phyloP scores from a whole-genome alignment of 768 basidiomycete species.

The Trametes gibbosa region DNA sequence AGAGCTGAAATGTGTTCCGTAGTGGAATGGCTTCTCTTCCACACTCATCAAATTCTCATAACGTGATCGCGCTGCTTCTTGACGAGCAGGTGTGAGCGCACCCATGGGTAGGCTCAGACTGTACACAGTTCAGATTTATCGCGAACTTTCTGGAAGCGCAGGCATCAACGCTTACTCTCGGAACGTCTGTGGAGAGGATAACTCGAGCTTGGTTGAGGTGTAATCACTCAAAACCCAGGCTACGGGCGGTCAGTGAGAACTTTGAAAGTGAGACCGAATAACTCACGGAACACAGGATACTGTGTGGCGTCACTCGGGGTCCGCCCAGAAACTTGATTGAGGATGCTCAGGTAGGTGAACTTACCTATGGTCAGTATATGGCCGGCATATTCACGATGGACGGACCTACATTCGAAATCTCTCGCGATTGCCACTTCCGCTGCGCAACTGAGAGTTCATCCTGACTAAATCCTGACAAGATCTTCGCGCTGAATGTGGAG shows the following conservation, averaged over 20 bases:
- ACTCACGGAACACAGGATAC: constrained; percentile 85
- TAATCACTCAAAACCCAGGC: constrained; percentile 93
- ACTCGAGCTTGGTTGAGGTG: constrained; percentile 62
- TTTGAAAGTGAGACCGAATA: neutral
- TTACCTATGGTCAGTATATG: constrained; percentile 26
- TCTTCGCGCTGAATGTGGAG: constrained; percentile 38
- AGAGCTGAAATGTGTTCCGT: constrained; percentile 93
- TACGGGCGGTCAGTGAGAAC: constrained; percentile 29
- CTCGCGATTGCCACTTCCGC: constrained; percentile 82
- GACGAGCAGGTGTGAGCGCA: constrained; percentile 70
- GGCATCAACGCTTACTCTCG: constrained; percentile 59
- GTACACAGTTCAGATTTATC: neutral
- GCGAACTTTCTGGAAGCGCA: too few relatives aligned
- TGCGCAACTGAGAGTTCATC: constrained; percentile 73
- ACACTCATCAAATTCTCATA: constrained; percentile 77
- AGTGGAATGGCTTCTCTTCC: constrained; percentile 86
- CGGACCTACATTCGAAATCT: constrained; percentile 78
- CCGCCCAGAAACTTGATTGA: constrained; percentile 90
- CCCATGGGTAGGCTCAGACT: constrained; percentile 91
- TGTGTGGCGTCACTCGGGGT: constrained; percentile 95
- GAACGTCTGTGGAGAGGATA: constrained; percentile 58
- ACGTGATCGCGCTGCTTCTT: constrained; percentile 71
- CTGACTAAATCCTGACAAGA: constrained; percentile 46
- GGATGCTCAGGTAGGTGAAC: constrained; percentile 86
- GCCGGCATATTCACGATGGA: too few relatives aligned